Base-by-base conservation (phyloP, 768 basidiomycete genomes). In the Leccinum barrowsii region DNA sequence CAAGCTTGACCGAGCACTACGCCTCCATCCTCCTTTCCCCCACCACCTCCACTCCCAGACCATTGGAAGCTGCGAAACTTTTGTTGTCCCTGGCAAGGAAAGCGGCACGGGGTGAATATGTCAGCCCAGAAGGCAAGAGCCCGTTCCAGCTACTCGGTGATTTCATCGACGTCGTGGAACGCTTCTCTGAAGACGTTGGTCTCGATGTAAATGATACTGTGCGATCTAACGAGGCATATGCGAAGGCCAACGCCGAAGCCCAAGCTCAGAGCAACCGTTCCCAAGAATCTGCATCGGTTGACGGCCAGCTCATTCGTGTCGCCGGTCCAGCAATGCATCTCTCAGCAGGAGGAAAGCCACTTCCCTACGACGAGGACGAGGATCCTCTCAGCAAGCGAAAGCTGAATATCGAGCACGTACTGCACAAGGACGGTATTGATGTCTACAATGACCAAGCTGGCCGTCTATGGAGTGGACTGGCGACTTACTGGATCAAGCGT, bases 401-500 rank as follows among this genome's bases (percentile, higher is more conserved):
- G 68, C 80, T 98, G 57, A 92, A 98, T 67, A 86, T 99, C 58
- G 95, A 96, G 66, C 76, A 78, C 37, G 89, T 99, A 59, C 82
- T 99, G 42, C 82, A 82, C 28, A 84, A 86, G 61, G 94, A 98
- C 64, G 97, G 97, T 15, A 78, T 99, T 24, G 80, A 78, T 2
- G 78, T 95, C 17, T 98, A 98, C 74, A 94, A 93, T 70, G 97
- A 99, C 70, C 97, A 99, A 74, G 93, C 95, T 2, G 97, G 97
- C 11, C 85, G 92, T 52, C 74, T 99, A 28, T 99, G 95, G 96
- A 90, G 93, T 5, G 97, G 96, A 1, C 74, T 98, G 28, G 95
- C 95, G 1, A 98, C 95, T 0, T 98, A 96, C 70, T 99, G 96
- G 96, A 95, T 95, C 73, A 97, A 97, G 75, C 87, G 94, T 5